These are phyloP conservation scores for Microascus cirrosus DNA, from an alignment of 2,329 filamentous ascomycete genomes.

Conservation along the genomic window DNA sequence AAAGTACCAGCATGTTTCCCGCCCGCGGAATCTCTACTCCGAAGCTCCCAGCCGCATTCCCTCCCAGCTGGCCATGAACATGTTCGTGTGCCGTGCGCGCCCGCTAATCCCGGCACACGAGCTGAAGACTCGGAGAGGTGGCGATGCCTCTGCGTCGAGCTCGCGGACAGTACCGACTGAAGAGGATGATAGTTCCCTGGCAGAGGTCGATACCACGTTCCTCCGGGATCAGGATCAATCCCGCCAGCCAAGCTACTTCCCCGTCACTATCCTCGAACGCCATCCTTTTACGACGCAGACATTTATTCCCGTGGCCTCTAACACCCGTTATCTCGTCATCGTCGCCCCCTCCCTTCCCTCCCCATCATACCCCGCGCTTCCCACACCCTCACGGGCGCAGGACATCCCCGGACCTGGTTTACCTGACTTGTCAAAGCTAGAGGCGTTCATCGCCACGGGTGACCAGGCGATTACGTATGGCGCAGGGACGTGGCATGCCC, in stretches of 20 bases:
- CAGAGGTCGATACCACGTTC: slow-evolving; percentile 7
- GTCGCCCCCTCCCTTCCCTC: slow-evolving; percentile 65
- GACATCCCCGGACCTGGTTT: slow-evolving; percentile 47
- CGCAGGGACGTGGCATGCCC: slow-evolving; percentile 88
- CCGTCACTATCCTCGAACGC: slow-evolving; percentile 64
- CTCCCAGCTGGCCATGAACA: slow-evolving; percentile 60
- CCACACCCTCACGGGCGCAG: slow-evolving; percentile 12
- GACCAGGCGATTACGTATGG: slow-evolving; percentile 85
- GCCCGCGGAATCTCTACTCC: slow-evolving; percentile 59
- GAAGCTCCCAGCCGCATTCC: slow-evolving; percentile 47
- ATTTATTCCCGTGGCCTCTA: slow-evolving; percentile 64
- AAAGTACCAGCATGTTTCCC: slow-evolving; percentile 75
- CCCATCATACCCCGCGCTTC: slow-evolving; percentile 9
- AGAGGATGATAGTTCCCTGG: slow-evolving; percentile 6
- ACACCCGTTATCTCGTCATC: slow-evolving; percentile 64
- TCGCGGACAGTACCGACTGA: neutral
- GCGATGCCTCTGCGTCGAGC: neutral
- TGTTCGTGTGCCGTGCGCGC: slow-evolving; percentile 65
- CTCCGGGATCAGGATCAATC: neutral
- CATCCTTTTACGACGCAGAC: slow-evolving; percentile 94
- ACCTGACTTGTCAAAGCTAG: slow-evolving; percentile 60
- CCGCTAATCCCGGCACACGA: slow-evolving; percentile 10
- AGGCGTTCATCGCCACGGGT: slow-evolving; percentile 68
- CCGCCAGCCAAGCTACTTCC: slow-evolving; percentile 34
- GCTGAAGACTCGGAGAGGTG: neutral